These are phyloP conservation scores for Stereum hirsutum DNA, from an alignment of 1,284 basidiomycete species.

Conservation along the genomic window DNA sequence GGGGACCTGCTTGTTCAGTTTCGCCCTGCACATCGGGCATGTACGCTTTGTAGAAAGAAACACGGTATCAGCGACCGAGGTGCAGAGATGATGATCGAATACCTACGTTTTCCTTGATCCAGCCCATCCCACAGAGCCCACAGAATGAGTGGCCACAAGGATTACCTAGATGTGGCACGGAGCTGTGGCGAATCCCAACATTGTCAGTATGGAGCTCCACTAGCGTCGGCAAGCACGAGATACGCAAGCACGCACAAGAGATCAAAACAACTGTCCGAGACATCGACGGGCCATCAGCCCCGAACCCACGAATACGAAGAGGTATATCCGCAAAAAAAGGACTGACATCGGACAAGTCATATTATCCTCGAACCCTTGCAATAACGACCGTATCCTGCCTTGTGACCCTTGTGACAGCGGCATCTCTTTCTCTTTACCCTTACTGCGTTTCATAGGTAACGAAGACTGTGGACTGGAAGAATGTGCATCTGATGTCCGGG, in stretches of 20 bases:
- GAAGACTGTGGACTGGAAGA: too few relatives aligned
- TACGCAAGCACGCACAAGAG: constrained; percentile 17
- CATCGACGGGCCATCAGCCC: too few relatives aligned
- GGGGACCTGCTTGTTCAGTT: constrained; percentile 13
- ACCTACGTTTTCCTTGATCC: constrained; percentile 19
- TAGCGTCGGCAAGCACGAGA: too few relatives aligned
- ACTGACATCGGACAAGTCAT: constrained; percentile 25
- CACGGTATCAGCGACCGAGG: not conserved
- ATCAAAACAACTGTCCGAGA: constrained; percentile 25
- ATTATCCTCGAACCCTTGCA: constrained; percentile 20
- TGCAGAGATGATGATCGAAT: not conserved
- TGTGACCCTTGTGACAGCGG: constrained; percentile 7
- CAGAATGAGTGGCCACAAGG: constrained; percentile 27
- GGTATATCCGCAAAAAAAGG: constrained; percentile 1
- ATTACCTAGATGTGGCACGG: constrained; percentile 18
- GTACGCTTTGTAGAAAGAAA: constrained; percentile 14
- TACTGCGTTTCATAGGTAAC: constrained; percentile 6
- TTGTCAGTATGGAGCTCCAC: too few relatives aligned
- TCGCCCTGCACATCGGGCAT: constrained; percentile 22
- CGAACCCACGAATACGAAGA: too few relatives aligned
- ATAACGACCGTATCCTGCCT: constrained; percentile 11
- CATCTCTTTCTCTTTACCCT: constrained; percentile 12
- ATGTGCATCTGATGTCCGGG: too few relatives aligned
- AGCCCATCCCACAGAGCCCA: constrained; percentile 20
- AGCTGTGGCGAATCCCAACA: constrained; percentile 12